Percentiles rank a stretch among this genome's conserved stretches.
phyloP scores from a whole-genome alignment of 2,329 filamentous ascomycete species.

The Colletotrichum coccodes region DNA sequence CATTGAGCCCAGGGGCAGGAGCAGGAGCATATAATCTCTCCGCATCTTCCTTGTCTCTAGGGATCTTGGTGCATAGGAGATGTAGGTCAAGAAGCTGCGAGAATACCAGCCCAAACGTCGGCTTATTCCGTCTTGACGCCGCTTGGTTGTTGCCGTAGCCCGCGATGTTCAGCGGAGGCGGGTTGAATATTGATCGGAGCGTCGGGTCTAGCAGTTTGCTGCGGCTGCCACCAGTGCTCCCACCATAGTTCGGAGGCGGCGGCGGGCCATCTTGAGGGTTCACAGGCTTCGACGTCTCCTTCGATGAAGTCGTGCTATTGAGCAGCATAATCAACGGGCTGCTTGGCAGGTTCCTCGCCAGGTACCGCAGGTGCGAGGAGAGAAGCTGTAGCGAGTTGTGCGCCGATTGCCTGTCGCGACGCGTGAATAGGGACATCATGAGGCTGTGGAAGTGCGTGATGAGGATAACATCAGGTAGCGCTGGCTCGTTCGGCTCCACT shows the following conservation, averaged over 20 bases:
- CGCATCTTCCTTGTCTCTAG: conserved; percentile 51
- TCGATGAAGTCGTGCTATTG: conserved; percentile 56
- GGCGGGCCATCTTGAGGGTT: neutral
- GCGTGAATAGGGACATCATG: conserved; percentile 62
- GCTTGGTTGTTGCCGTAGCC: conserved; percentile 34
- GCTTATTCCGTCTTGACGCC: conserved; percentile 50
- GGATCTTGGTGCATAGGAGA: conserved; percentile 59
- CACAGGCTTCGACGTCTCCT: conserved; percentile 4
- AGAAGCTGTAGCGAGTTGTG: conserved; percentile 61
- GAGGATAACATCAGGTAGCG: conserved; percentile 59
- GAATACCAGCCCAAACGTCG: conserved; percentile 65
- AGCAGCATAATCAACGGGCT: conserved; percentile 64
- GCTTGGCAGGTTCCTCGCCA: conserved; percentile 52
- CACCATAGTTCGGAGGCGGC: conserved; percentile 3
- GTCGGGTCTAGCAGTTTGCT: conserved; percentile 50
- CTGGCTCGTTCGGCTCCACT: neutral
- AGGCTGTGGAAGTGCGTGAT: conserved; percentile 65
- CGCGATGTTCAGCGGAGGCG: conserved; percentile 38
- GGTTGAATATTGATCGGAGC: conserved; percentile 61
- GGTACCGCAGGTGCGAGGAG: conserved; percentile 54
- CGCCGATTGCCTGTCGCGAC: conserved; percentile 56
- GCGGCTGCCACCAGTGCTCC: neutral
- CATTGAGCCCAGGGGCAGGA: conserved; percentile 2
- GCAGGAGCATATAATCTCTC: conserved; percentile 42
- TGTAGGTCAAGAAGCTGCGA: conserved; percentile 65